phyloP scores from a whole-genome alignment of 2,329 filamentous ascomycete genomes.

The Sarocladium strictum region DNA sequence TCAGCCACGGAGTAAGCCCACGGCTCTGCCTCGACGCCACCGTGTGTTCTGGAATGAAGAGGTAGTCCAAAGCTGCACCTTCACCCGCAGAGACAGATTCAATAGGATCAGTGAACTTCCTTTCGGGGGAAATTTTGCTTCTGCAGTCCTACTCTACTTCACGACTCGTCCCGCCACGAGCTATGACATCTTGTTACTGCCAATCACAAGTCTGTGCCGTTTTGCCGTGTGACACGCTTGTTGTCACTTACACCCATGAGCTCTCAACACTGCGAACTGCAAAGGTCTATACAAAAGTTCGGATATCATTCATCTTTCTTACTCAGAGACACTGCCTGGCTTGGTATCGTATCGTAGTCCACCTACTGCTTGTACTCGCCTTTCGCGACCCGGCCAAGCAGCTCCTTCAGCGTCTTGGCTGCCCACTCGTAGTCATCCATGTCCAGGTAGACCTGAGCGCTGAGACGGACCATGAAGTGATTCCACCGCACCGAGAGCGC shows the following conservation, averaged over 20 bases:
- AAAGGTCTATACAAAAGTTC: too few species aligned
- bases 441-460: slow-evolving; percentile 81
- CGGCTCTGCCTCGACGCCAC: not conserved
- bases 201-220: too few species aligned
- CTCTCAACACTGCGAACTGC: too few species aligned
- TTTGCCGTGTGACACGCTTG: too few species aligned
- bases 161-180: not conserved
- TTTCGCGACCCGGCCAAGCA: slow-evolving; percentile 35
- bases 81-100: too few species aligned
- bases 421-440: slow-evolving; percentile 70
- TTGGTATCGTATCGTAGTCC: too few species aligned
- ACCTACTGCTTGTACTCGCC: slow-evolving; percentile 23
- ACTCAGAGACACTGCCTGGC: too few species aligned
- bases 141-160: not conserved
- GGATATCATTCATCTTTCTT: too few species aligned
- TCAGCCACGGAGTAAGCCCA: not conserved
- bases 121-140: not conserved
- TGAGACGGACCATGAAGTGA: slow-evolving; percentile 65
- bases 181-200: not conserved
- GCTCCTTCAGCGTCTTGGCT: slow-evolving; percentile 48
- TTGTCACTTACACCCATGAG: too few species aligned
- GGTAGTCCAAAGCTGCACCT: too few species aligned
- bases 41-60: not conserved
- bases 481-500: slow-evolving; percentile 55
- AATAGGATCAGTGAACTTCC: too few species aligned